Base-by-base conservation (phyloP, 805 yeast species). In the Candida chauliodis region DNA sequence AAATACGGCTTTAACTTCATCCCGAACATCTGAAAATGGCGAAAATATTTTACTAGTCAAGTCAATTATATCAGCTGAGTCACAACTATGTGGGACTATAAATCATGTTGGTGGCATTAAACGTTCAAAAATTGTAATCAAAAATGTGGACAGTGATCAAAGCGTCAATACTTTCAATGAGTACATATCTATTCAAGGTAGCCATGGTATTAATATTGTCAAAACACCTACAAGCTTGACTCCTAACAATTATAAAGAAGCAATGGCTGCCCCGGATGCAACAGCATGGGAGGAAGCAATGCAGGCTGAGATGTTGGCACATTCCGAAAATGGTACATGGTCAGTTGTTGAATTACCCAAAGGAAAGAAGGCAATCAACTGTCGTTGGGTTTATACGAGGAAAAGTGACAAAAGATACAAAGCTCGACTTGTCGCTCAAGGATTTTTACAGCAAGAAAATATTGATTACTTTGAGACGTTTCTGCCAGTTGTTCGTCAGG, bases 351-450 rank as follows among this genome's bases (percentile, higher is more conserved):
- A 21, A 22, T 14, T 32, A 14, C 36, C 36, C 2, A 11, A 21
- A 5, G 28, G 20, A 3, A 21, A 28, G 14, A 4, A 13, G 2
- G 9, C 19, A n/a, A 22, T 32, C 15, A 28, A 28, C 10, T 32
- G 20, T 9, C 4, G 36, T 5, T 22, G 36, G 27, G 36, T 22
- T 3, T 22, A 13, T 13, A 16, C 11, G 9, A 32, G 2, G 20
- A 32, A 32, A 16, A 18, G 5, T 22, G 28, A 32, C n/a, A 28
- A 28, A 2, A 22, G 27, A 14, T 32, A n/a, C 13, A 32, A 32
- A 15, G 36, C 27, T 22, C n/a, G 36, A 5, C 14, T 32, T 8
- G 36, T 32, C 3, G 36, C 36, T 9, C 18, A 29, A 29, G 32
- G 32, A 14, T 29, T 29, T 29, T 14, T 20, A 15, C 32, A 29